These are phyloP conservation scores for Aspergillus coremiiformis DNA, from an alignment of 495 filamentous ascomycete genomes.

Conservation along the genomic window DNA sequence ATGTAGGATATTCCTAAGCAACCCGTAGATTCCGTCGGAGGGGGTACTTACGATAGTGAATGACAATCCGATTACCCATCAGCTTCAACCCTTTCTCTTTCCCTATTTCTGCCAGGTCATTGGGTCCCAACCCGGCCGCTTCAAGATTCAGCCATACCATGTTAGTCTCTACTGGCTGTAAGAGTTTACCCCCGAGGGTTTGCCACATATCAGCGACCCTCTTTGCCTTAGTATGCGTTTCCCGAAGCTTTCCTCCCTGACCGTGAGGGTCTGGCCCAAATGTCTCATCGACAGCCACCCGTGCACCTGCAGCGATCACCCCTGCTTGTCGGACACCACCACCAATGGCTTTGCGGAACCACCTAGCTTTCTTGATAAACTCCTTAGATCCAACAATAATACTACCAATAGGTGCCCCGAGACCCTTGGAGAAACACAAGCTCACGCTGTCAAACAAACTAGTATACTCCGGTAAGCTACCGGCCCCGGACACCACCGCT, in stretches of 20 bases:
- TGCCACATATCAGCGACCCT: constrained; percentile 58
- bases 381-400: constrained; percentile 60
- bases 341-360: constrained; percentile 78
- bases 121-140: constrained; percentile 32
- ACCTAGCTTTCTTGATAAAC: constrained; percentile 65
- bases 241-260: constrained; percentile 54
- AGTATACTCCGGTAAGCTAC: constrained; percentile 59
- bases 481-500: constrained; percentile 53
- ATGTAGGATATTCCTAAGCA: background rate
- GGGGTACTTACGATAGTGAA: constrained; percentile 41
- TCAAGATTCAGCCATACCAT: constrained; percentile 89
- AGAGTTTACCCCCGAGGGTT: constrained; percentile 42
- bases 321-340: constrained; percentile 71
- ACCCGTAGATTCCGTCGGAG: background rate
- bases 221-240: constrained; percentile 58
- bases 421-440: constrained; percentile 81
- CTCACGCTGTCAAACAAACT: constrained; percentile 70
- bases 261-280: constrained; percentile 57
- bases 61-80: constrained; percentile 32
- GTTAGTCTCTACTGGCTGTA: constrained; percentile 62
- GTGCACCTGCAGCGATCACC: constrained; percentile 40
- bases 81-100: constrained; percentile 34
- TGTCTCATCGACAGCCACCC: constrained; percentile 44
- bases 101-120: constrained; percentile 36
- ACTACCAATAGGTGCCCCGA: constrained; percentile 83